phyloP scores from a whole-genome alignment of 148 eudicot genomes.

The Rhododendron williamsianum region DNA sequence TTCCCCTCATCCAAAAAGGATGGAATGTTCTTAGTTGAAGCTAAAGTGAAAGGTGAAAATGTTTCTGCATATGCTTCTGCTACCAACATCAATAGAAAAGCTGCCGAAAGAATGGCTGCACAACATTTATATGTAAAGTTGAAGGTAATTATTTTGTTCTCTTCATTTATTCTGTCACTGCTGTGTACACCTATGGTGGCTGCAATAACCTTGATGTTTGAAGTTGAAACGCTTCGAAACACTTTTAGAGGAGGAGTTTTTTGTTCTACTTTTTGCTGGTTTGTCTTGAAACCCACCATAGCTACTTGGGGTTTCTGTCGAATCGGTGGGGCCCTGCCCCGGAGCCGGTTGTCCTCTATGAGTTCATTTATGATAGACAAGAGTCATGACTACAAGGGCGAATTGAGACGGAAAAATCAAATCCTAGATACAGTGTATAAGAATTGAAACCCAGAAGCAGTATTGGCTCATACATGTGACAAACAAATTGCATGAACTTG shows the following conservation, averaged over 20 bases:
- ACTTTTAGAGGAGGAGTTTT: neutral
- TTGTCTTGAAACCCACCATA: neutral
- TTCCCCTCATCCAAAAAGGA: slow-evolving; percentile 40
- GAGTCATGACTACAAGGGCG: neutral
- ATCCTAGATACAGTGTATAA: neutral
- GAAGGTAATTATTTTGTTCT: slow-evolving; percentile 39
- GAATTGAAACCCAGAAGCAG: neutral
- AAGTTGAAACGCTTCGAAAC: neutral
- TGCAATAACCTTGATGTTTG: neutral
- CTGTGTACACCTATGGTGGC: neutral
- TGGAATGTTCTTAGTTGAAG: slow-evolving; percentile 39
- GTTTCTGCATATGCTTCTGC: slow-evolving; percentile 38
- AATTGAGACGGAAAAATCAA: neutral
- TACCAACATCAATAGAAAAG: slow-evolving; percentile 41
- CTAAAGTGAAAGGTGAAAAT: slow-evolving; percentile 32
- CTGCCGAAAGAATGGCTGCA: slow-evolving; percentile 60
- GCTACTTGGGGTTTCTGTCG: neutral
- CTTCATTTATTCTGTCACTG: slow-evolving; percentile 4
- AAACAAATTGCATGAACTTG: neutral
- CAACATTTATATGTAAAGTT: slow-evolving; percentile 32
- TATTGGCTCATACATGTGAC: neutral
- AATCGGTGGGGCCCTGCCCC: neutral
- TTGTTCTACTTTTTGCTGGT: neutral
- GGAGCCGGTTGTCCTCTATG: neutral
- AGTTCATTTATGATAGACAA: neutral